Percentiles rank a stretch among this genome's conserved stretches.
phyloP scores from a whole-genome alignment of 805 yeast genomes.

The Ogataea naganishii region DNA sequence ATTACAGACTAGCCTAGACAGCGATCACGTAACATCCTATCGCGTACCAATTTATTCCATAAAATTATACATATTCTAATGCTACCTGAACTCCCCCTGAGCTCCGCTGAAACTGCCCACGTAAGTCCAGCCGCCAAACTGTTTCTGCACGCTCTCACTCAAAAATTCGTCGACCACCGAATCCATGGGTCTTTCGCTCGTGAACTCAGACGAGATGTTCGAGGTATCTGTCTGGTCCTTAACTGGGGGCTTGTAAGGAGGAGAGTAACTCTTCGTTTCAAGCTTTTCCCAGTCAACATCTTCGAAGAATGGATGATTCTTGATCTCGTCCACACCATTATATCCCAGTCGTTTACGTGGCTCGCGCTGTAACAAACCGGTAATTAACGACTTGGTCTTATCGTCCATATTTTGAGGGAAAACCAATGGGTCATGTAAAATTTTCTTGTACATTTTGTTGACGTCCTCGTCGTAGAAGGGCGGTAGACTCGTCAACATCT shows the following conservation, averaged over 20 bases:
- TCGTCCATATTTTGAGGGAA: conserved; percentile 85
- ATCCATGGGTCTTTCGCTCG: conserved; percentile 88
- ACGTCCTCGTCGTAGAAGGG: conserved; percentile 95
- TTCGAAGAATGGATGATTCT: conserved; percentile 74
- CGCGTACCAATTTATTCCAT: too few relatives aligned
- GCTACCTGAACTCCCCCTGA: conserved; percentile 1
- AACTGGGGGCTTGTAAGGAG: conserved; percentile 93
- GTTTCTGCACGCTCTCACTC: conserved; percentile 92
- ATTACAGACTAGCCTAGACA: too few relatives aligned
- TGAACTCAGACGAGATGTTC: conserved; percentile 87
- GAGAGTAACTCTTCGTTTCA: conserved; percentile 78
- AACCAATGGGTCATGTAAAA: conserved; percentile 76
- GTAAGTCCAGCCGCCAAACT: conserved; percentile 99
- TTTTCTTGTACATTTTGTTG: conserved; percentile 88
- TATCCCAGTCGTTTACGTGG: conserved; percentile 72
- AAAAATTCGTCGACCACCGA: conserved; percentile 89
- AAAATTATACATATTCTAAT: neutral
- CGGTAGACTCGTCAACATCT: conserved; percentile 94
- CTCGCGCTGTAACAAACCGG: conserved; percentile 72
- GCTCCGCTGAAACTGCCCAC: conserved; percentile 40
- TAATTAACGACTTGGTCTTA: conserved; percentile 75
- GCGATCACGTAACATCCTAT: too few relatives aligned
- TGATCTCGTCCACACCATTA: conserved; percentile 79
- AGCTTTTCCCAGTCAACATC: conserved; percentile 87
- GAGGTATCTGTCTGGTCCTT: conserved; percentile 81